Conservation (phyloP, 352 stramenopile species). For the Achlya hypogyna region DNA sequence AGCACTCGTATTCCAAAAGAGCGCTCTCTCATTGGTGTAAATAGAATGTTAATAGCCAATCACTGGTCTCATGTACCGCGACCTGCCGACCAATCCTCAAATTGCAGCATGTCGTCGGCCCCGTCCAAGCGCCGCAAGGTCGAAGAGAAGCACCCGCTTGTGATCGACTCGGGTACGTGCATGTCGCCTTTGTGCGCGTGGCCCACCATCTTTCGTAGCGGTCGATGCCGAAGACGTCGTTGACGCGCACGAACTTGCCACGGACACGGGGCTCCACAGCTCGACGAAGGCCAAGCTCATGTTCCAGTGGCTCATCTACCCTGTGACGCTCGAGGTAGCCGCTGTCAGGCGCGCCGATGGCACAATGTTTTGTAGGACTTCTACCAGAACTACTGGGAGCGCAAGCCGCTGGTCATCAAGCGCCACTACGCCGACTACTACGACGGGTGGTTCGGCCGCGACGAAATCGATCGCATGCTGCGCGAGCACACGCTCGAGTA, state of each 20-base stretch:
- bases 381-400: slow-evolving; percentile 90
- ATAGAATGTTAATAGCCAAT: no score
- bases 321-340: slow-evolving; percentile 44
- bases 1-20: no score
- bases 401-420: slow-evolving; percentile 83
- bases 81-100: background rate
- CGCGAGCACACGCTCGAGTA: slow-evolving; percentile 71
- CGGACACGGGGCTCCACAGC: slow-evolving; percentile 53
- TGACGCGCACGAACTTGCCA: slow-evolving; percentile 44
- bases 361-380: slow-evolving; percentile 49
- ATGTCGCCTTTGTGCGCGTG: background rate
- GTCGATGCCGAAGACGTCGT: slow-evolving; percentile 37
- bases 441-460: slow-evolving; percentile 66
- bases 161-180: background rate
- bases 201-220: background rate
- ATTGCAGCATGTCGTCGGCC: background rate
- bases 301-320: slow-evolving; percentile 81
- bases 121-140: slow-evolving; percentile 10
- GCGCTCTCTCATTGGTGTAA: no score
- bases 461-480: slow-evolving; percentile 63
- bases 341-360: background rate
- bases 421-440: slow-evolving; percentile 59
- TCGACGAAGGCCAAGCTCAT: slow-evolving; percentile 57
- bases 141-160: slow-evolving; percentile 12
- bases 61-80: background rate